Percentiles rank a stretch among this genome's conserved stretches.
These are phyloP conservation scores for Hortiboletus flavorubellus DNA, from an alignment of 768 basidiomycete species.

Conservation along the genomic window DNA sequence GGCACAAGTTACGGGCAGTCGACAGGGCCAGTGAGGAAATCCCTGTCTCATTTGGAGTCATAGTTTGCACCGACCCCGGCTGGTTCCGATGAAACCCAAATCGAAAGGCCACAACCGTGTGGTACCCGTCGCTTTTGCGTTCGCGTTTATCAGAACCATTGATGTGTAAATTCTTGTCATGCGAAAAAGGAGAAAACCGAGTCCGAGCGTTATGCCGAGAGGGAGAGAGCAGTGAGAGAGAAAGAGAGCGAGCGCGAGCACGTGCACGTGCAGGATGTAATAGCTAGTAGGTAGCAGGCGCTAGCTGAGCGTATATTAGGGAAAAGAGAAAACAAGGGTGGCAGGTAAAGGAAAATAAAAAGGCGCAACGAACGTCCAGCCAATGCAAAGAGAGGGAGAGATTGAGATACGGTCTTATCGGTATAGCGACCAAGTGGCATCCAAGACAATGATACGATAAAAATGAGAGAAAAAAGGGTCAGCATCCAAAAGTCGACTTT, in stretches of 20 bases:
- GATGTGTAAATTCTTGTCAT: neutral
- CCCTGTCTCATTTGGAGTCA: too few relatives aligned
- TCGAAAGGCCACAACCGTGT: neutral
- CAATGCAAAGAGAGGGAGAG: neutral
- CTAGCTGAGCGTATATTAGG: neutral
- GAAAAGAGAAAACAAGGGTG: neutral
- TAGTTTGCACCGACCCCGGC: too few relatives aligned
- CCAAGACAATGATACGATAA: slow-evolving; percentile 6
- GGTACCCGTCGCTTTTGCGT: slow-evolving; percentile 7
- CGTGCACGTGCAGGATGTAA: neutral
- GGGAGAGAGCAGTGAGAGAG: neutral
- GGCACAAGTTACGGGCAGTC: too few relatives aligned
- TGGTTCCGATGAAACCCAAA: too few relatives aligned
- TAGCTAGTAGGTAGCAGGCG: neutral
- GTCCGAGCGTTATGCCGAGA: slow-evolving; percentile 6
- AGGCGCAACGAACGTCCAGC: slow-evolving; percentile 15
- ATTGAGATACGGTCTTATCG: neutral
- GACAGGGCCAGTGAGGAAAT: too few relatives aligned
- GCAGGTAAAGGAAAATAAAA: neutral
- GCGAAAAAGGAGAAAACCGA: neutral
- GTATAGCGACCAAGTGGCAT: neutral
- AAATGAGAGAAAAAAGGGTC: slow-evolving; percentile 3
- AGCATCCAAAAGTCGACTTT: slow-evolving; percentile 13
- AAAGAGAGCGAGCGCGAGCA: neutral
- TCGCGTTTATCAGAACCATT: slow-evolving; percentile 1